These are phyloP conservation scores for Tardiomyces digboiensis DNA, from an alignment of 1,139 yeast species.

Conservation along the genomic window DNA sequence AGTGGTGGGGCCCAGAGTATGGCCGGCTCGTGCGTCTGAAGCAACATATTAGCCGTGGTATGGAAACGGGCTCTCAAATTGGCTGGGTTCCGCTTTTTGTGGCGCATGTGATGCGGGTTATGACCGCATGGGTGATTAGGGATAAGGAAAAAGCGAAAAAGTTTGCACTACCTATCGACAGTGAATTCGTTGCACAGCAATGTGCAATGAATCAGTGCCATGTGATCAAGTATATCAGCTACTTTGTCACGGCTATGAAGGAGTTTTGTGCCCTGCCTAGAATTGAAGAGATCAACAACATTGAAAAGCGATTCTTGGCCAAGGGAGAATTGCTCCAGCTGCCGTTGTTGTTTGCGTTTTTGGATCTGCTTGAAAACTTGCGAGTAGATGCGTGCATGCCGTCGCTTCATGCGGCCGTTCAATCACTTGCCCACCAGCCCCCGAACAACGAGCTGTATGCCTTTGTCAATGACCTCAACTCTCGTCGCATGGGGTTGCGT, in stretches of 20 bases:
- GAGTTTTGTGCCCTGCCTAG: constrained; percentile 3
- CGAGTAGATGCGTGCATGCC: constrained; percentile 8
- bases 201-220: constrained; percentile 15
- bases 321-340: neutral
- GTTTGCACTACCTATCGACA: constrained; percentile 11
- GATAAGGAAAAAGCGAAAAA: neutral
- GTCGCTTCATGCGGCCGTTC: neutral
- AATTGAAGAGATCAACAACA: neutral
- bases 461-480: constrained; percentile 13
- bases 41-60: neutral
- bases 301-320: neutral
- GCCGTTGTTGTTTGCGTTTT: constrained; percentile 4
- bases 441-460: constrained; percentile 10
- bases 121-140: neutral
- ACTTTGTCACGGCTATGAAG: constrained; percentile 6
- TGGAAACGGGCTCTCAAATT: constrained; percentile 6
- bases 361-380: constrained; percentile 11
- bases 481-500: constrained; percentile 8
- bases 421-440: neutral
- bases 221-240: constrained; percentile 5
- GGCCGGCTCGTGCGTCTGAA: neutral
- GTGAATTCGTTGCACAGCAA: constrained; percentile 17
- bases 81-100: constrained; percentile 17
- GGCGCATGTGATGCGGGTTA: constrained; percentile 7
- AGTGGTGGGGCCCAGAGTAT: neutral